Conservation (phyloP, 371 early-diverging fungal species). For the Rhizopus arrhizus region DNA sequence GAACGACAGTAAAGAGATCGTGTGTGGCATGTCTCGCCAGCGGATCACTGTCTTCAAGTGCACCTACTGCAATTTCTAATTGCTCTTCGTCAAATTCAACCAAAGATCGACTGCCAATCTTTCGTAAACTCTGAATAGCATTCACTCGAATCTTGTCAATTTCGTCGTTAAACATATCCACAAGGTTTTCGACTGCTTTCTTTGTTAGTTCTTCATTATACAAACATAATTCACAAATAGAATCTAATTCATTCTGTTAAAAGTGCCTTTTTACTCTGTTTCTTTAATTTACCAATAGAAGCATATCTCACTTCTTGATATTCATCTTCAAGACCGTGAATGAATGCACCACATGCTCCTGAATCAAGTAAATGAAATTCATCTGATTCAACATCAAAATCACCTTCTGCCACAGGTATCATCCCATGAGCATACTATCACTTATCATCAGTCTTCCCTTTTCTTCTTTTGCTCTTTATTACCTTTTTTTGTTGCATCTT, state of each 20-base stretch:
- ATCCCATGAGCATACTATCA: slow-evolving; percentile 16
- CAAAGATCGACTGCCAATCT: slow-evolving; percentile 61
- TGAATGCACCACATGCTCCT: slow-evolving; percentile 86
- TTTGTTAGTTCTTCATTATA: slow-evolving; percentile 64
- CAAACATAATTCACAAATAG: slow-evolving; percentile 75
- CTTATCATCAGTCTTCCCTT: background rate
- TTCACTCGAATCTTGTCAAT: slow-evolving; percentile 81
- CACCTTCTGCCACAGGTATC: slow-evolving; percentile 67
- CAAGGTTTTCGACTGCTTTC: slow-evolving; percentile 73
- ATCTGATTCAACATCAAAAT: slow-evolving; percentile 67
- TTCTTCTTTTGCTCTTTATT: background rate
- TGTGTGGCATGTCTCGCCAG: slow-evolving; percentile 72
- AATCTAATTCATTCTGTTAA: slow-evolving; percentile 53
- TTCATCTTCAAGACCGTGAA: slow-evolving; percentile 92
- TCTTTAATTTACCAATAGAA: slow-evolving; percentile 63
- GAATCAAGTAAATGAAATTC: slow-evolving; percentile 70
- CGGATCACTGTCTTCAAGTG: slow-evolving; percentile 74
- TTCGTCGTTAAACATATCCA: slow-evolving; percentile 96
- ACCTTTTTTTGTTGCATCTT: slow-evolving; percentile 28
- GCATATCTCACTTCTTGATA: slow-evolving; percentile 84
- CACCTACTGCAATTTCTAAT: slow-evolving; percentile 71
- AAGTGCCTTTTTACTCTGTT: background rate
- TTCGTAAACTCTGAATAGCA: slow-evolving; percentile 72
- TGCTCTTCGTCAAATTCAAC: slow-evolving; percentile 77
- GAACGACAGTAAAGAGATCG: slow-evolving; percentile 58